Evolutionary conservation across 163 green algal genomes (phyloP), one percentile per base, ranked within the genome.

Genomic region (Chlamydomonas reinhardtii): DNA sequence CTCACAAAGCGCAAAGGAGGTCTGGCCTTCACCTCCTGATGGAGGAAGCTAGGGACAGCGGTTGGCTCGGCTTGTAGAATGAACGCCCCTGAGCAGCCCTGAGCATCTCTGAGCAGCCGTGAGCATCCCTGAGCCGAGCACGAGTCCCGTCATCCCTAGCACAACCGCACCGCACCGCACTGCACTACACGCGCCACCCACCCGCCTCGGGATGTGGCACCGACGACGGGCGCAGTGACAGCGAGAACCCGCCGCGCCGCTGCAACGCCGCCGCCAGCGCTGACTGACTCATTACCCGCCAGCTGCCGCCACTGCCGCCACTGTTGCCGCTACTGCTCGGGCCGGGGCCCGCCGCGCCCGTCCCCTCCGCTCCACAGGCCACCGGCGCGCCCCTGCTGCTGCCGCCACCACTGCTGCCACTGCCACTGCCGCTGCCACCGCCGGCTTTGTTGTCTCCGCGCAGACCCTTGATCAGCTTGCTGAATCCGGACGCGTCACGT

Each of bases 181-280:
- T 48, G 39, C n/a, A n/a, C n/a, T n/a, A n/a, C n/a, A 48, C 5
- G 39, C 39, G 39, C 5, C 39, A 48, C 39, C 48, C 65, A 87
- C 86, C 86, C 61, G 86, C 80, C 4, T 88, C 74, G 5, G 86
- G 80, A 34, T 90, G 86, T 3, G 81, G 74, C 32, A 90, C 79
- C 4, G 65, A 72, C 4, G 86, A 90, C 2, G 74, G 81, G 20
- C 68, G 35, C 66, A 90, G 52, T 66, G 73, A 24, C 74, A 90
- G 61, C 0, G 54, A 52, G 59, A 82, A 85, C 2, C 86, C 86
- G 27, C 48, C 32, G 4, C 66, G 70, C 64, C 56, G 35, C 52
- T 34, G 74, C 56, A 90, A 39, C 19, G 73, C 80, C 68, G 71
- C 62, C 35, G 74, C 73, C 52, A 90, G n/a, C 61, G 77, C 54